Conservation (phyloP, 2,329 filamentous ascomycete species). For the Mollisiaceae sp. region DNA sequence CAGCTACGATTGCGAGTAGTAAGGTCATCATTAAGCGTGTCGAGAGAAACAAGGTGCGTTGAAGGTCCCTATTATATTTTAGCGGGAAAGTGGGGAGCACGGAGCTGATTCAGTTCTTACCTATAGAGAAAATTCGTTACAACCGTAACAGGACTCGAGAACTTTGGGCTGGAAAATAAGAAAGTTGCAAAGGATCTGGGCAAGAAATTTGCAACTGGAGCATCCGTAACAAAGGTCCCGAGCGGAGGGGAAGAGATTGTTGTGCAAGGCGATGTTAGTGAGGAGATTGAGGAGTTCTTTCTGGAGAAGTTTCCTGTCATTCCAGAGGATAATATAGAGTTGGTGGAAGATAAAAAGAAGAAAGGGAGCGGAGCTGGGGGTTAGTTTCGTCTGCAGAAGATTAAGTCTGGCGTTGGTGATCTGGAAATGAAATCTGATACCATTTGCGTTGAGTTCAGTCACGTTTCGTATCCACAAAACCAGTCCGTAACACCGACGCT, state of each 20-base stretch:
- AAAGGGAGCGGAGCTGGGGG: slow-evolving; percentile 52
- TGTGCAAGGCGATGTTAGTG: slow-evolving; percentile 94
- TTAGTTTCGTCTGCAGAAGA: neutral
- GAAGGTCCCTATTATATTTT: neutral
- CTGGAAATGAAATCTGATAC: slow-evolving; percentile 3
- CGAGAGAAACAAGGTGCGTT: slow-evolving; percentile 79
- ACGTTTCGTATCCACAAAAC: slow-evolving; percentile 1
- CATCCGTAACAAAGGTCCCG: slow-evolving; percentile 86
- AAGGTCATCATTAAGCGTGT: slow-evolving; percentile 94
- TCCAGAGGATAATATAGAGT: slow-evolving; percentile 92
- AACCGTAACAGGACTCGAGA: slow-evolving; percentile 86
- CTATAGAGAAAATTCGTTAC: slow-evolving; percentile 85
- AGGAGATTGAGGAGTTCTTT: slow-evolving; percentile 92
- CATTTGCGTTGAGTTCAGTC: slow-evolving; percentile 5
- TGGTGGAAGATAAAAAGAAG: slow-evolving; percentile 96
- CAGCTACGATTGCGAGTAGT: slow-evolving; percentile 76
- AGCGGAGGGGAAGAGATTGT: slow-evolving; percentile 94
- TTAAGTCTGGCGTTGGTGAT: neutral
- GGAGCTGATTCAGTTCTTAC: neutral
- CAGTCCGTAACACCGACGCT: slow-evolving; percentile 25
- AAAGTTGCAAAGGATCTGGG: slow-evolving; percentile 96
- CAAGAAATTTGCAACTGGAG: slow-evolving; percentile 97
- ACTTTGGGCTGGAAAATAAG: slow-evolving; percentile 90
- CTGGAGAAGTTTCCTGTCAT: slow-evolving; percentile 87
- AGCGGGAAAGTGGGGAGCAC: neutral